These are phyloP conservation scores for Penicillium paradoxum DNA, from an alignment of 495 filamentous ascomycete genomes.

Conservation along the genomic window DNA sequence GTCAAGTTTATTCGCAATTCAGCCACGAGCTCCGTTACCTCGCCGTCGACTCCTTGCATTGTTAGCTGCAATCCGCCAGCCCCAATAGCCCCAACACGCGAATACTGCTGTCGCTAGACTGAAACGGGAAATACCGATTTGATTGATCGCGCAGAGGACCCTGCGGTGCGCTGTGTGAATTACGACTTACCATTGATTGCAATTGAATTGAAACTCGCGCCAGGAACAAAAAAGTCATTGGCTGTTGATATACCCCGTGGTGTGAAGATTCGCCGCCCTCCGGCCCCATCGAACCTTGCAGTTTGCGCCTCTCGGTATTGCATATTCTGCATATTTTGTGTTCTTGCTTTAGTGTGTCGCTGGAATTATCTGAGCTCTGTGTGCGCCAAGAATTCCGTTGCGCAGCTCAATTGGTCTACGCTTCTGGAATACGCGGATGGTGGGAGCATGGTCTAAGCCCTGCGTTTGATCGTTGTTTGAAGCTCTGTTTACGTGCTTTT, in stretches of 20 bases:
- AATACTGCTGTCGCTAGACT: background rate
- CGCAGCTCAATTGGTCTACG: conserved; percentile 10
- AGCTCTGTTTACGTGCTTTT: conserved; percentile 29
- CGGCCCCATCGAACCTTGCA: background rate
- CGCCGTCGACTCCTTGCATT: conserved; percentile 28
- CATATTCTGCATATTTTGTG: background rate
- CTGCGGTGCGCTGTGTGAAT: background rate
- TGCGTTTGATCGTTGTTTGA: conserved; percentile 27
- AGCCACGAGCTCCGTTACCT: conserved; percentile 21
- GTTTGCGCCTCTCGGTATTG: background rate
- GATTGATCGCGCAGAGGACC: background rate
- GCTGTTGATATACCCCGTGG: background rate
- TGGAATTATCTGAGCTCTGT: background rate
- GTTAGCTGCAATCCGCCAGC: conserved; percentile 14
- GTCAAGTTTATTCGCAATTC: conserved; percentile 19
- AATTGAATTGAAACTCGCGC: background rate
- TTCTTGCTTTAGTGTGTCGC: background rate
- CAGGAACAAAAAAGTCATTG: background rate
- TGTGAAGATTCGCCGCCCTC: background rate
- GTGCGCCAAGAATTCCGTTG: background rate
- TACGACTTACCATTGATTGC: background rate
- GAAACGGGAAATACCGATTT: conserved; percentile 1
- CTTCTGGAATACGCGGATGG: conserved; percentile 18
- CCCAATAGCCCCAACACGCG: background rate
- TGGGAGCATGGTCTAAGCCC: conserved; percentile 33